Conservation (phyloP, 495 filamentous ascomycete genomes). For the Penicillium cataractarum region DNA sequence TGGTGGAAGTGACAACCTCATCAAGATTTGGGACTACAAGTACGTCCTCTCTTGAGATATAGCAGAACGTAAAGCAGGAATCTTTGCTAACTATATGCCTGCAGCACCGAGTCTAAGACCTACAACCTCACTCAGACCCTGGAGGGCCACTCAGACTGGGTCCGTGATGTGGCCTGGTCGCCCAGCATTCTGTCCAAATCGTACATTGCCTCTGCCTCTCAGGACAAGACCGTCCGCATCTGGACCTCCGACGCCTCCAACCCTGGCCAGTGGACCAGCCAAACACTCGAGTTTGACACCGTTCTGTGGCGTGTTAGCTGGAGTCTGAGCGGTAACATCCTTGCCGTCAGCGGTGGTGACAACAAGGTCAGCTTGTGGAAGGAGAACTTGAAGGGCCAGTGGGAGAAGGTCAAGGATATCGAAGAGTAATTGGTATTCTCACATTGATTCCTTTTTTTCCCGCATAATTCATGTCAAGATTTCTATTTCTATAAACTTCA, state of each 20-base stretch:
- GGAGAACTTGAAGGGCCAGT: slow-evolving; percentile 66
- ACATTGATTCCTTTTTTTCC: slow-evolving; percentile 23
- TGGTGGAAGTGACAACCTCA: slow-evolving; percentile 86
- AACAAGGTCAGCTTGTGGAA: slow-evolving; percentile 85
- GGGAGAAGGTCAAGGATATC: slow-evolving; percentile 95
- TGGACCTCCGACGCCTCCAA: slow-evolving; percentile 78
- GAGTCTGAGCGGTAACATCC: slow-evolving; percentile 95
- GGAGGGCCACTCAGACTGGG: slow-evolving; percentile 92
- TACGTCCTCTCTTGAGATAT: slow-evolving; percentile 30
- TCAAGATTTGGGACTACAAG: slow-evolving; percentile 86
- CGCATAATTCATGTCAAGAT: slow-evolving; percentile 22
- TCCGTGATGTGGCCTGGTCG: slow-evolving; percentile 96
- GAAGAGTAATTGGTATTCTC: slow-evolving; percentile 67
- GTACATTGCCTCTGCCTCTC: slow-evolving; percentile 92
- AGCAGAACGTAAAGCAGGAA: not conserved
- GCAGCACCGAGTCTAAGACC: slow-evolving; percentile 53
- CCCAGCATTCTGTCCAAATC: slow-evolving; percentile 90
- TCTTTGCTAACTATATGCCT: slow-evolving; percentile 17
- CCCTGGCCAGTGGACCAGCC: slow-evolving; percentile 74
- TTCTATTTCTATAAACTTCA: slow-evolving; percentile 15
- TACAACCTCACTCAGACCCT: slow-evolving; percentile 61
- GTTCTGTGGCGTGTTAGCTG: slow-evolving; percentile 97
- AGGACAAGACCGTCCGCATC: slow-evolving; percentile 96
- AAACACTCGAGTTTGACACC: slow-evolving; percentile 81
- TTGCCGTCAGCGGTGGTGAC: slow-evolving; percentile 91